These are phyloP conservation scores for Euphorbia lathyris DNA, from an alignment of 345 rosid genomes.

Conservation along the genomic window DNA sequence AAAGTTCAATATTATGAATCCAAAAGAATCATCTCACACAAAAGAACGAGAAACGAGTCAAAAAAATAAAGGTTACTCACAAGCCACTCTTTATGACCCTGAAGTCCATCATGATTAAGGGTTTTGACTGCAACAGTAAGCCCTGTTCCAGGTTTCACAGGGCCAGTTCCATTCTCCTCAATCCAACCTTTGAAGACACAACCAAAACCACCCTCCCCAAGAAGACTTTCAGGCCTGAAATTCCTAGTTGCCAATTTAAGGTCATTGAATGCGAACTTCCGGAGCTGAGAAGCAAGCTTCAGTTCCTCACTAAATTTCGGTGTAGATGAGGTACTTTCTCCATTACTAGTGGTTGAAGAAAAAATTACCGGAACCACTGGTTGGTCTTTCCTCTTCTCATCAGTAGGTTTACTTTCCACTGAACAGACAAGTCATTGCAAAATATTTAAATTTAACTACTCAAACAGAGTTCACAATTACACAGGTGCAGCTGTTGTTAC, in stretches of 20 bases:
- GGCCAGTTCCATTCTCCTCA: conserved; percentile 31
- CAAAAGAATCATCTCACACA: not conserved
- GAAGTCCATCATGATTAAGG: conserved; percentile 32
- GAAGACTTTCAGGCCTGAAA: conserved; percentile 32
- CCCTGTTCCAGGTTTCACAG: conserved; percentile 32
- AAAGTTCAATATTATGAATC: not conserved
- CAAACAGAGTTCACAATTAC: conserved; percentile 1
- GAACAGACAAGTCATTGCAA: conserved; percentile 1
- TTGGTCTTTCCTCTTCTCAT: conserved; percentile 23
- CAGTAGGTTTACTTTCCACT: conserved; percentile 21
- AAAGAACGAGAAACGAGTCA: not conserved
- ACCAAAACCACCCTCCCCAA: conserved; percentile 36
- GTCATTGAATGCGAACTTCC: conserved; percentile 25
- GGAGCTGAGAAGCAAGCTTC: conserved; percentile 28
- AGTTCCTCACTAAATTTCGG: conserved; percentile 30
- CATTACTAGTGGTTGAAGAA: conserved; percentile 21
- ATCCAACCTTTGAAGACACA: conserved; percentile 33
- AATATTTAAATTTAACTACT: not conserved
- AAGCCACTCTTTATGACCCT: conserved; percentile 34
- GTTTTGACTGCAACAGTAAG: conserved; percentile 31
- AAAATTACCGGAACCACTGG: conserved; percentile 17
- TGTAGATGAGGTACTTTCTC: conserved; percentile 27
- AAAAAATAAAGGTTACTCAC: conserved; percentile 8
- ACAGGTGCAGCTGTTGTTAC: not conserved
- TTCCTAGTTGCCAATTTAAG: conserved; percentile 29